Percentiles rank a stretch among this genome's conserved stretches.
Evolutionary conservation across 2,329 filamentous ascomycete species (phyloP).

Genomic region (Chrysosphaeria jannelii): DNA sequence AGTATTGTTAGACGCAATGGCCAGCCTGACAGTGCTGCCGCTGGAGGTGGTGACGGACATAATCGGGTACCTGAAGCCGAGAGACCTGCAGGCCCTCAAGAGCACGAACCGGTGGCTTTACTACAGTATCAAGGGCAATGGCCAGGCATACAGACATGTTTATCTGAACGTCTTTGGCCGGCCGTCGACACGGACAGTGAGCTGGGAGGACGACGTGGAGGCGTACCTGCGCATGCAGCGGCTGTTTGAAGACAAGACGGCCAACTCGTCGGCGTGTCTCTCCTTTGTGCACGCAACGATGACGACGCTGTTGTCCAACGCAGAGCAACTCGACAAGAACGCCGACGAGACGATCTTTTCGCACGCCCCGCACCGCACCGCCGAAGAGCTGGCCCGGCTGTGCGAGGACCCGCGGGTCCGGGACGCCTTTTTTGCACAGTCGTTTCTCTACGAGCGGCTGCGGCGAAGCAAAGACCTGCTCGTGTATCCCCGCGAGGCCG

Average conservation of each 20-base stretch:
- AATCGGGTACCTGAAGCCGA: slow-evolving; percentile 21
- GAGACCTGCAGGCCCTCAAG: slow-evolving; percentile 22
- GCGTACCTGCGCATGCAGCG: slow-evolving; percentile 14
- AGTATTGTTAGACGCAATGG: too few species aligned
- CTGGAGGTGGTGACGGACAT: slow-evolving; percentile 33
- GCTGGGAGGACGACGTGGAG: slow-evolving; percentile 11
- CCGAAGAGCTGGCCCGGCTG: slow-evolving; percentile 13
- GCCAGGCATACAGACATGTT: slow-evolving; percentile 26
- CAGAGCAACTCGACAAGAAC: slow-evolving; percentile 9
- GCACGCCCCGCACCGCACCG: slow-evolving; percentile 16
- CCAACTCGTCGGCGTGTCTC: slow-evolving; percentile 16
- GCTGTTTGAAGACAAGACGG: slow-evolving; percentile 11
- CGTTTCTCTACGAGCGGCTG: slow-evolving; percentile 22
- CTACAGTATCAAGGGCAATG: slow-evolving; percentile 24
- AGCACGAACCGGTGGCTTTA: slow-evolving; percentile 21
- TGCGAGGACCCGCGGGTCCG: slow-evolving; percentile 19
- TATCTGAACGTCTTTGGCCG: slow-evolving; percentile 13
- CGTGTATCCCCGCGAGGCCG: slow-evolving; percentile 7
- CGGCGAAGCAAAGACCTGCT: background rate
- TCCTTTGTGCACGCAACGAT: slow-evolving; percentile 17
- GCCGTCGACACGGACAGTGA: too few species aligned
- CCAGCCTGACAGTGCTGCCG: slow-evolving; percentile 16
- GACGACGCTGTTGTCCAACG: slow-evolving; percentile 15
- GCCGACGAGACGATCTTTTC: slow-evolving; percentile 5
- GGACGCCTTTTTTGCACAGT: slow-evolving; percentile 30